phyloP scores from a whole-genome alignment of 2,329 filamentous ascomycete species.

The Chrysoporthe cubensis region DNA sequence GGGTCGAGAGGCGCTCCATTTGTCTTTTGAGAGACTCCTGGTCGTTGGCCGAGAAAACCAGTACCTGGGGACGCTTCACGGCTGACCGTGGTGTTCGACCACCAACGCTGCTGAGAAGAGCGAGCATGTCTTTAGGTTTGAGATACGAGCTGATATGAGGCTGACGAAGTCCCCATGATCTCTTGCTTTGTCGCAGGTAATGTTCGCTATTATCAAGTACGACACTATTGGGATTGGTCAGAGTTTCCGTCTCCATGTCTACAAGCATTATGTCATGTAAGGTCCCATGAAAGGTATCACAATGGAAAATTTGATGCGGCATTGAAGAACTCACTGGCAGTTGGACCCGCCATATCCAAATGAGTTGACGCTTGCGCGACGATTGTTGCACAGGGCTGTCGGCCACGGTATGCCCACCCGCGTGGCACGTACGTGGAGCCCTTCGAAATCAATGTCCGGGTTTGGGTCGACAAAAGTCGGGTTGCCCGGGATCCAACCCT shows the following conservation, averaged over 20 bases:
- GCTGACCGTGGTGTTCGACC: too few species aligned
- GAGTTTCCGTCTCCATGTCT: not conserved
- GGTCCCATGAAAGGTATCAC: not conserved
- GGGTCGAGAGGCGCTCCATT: not conserved
- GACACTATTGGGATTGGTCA: not conserved
- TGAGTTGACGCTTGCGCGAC: slow-evolving; percentile 4
- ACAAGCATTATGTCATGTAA: not conserved
- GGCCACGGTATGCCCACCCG: not conserved
- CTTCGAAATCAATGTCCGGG: slow-evolving; percentile 26
- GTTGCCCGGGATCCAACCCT: not conserved
- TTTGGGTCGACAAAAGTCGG: not conserved
- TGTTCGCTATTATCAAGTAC: too few species aligned
- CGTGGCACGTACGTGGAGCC: not conserved
- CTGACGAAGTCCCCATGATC: too few species aligned
- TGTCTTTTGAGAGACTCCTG: not conserved
- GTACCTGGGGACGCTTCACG: not conserved
- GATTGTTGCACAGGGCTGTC: not conserved
- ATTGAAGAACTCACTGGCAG: slow-evolving; percentile 2
- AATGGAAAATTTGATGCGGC: not conserved
- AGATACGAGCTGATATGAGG: too few species aligned
- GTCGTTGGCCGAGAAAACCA: not conserved
- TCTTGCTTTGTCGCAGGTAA: too few species aligned
- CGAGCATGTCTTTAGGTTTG: too few species aligned
- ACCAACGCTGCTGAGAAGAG: too few species aligned
- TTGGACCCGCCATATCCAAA: slow-evolving; percentile 1